Conservation (phyloP, 345 rosid genomes). For the Lepidium sativum region DNA sequence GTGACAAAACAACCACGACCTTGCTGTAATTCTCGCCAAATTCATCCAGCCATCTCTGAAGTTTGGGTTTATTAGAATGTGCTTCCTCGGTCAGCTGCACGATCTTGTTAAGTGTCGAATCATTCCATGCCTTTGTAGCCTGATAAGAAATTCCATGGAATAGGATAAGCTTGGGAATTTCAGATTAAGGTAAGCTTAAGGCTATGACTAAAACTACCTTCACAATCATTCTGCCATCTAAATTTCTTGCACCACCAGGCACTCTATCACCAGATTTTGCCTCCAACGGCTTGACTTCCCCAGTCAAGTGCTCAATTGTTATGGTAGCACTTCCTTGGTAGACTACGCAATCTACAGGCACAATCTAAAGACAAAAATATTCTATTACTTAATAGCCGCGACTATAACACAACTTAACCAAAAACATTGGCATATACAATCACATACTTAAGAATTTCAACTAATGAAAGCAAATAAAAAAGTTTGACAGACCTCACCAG, state of each 20-base stretch:
- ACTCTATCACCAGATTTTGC: constrained; percentile 67
- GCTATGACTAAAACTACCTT: constrained; percentile 38
- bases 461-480: background rate
- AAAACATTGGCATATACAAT: background rate
- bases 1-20: constrained; percentile 65
- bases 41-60: constrained; percentile 87
- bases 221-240: constrained; percentile 80
- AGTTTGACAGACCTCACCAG: constrained; percentile 90
- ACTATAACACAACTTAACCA: background rate
- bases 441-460: background rate
- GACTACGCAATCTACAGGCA: constrained; percentile 84
- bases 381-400: background rate
- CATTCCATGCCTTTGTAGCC: constrained; percentile 74
- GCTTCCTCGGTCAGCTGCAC: constrained; percentile 90
- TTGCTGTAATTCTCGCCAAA: constrained; percentile 83
- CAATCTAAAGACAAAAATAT: constrained; percentile 38
- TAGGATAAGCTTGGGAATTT: background rate
- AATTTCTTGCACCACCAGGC: constrained; percentile 85
- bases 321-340: constrained; percentile 73
- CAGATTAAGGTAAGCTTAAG: background rate
- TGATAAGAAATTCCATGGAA: constrained; percentile 20
- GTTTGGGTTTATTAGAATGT: constrained; percentile 67
- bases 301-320: constrained; percentile 82
- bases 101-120: constrained; percentile 72
- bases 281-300: constrained; percentile 79